Evolutionary conservation across 495 filamentous ascomycete species (phyloP), one percentile per base, ranked within the genome.

Genomic region (Beverwykella pulmonaria): DNA sequence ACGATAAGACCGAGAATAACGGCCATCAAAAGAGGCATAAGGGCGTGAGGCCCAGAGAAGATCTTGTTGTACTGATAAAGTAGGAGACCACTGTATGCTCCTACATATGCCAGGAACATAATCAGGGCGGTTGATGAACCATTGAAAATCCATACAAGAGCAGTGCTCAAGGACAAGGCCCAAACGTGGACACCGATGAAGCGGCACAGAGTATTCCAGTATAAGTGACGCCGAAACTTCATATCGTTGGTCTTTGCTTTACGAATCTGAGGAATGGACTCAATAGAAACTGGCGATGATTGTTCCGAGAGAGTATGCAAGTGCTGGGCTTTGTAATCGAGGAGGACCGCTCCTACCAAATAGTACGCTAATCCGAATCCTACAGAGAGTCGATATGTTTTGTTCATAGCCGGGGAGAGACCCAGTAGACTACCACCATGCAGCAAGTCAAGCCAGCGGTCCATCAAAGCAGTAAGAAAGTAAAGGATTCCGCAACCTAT

Each of bases 1-100:
- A 82, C 29, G 0, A 81, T 75, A 30, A 87, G 70, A 5, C 83
- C 84, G 19, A 84, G 56, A 10, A 77, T 34, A 6, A 79, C 73
- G 27, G 82, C 82, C 14, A 76, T 64, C 5, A 84, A 59, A 23
- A 86, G 75, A 0, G 83, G 81, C 59, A 80, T 82, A 32, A 84
- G 71, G 0, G 82, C 83, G 50, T 83, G 77, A 15, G 82, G 79
- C 0, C 83, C 84, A 17, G 81, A 77, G 70, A 86, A 87, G 52
- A 87, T 84, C 59, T 83, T 83, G 65, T 83, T 86, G 73, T 85
- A 86, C 71, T 86, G 83, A 63, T 86, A 86, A 77, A 82, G 84
- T 39, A 86, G 77, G 53, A 86, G 73, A 27, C 84, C 84, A 12
- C 82, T 82, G 71, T 87, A 87, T 32, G 84, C 77, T 19, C 79